Conservation (phyloP, 371 early-diverging fungal genomes). For the Rhizopus microsporus region DNA sequence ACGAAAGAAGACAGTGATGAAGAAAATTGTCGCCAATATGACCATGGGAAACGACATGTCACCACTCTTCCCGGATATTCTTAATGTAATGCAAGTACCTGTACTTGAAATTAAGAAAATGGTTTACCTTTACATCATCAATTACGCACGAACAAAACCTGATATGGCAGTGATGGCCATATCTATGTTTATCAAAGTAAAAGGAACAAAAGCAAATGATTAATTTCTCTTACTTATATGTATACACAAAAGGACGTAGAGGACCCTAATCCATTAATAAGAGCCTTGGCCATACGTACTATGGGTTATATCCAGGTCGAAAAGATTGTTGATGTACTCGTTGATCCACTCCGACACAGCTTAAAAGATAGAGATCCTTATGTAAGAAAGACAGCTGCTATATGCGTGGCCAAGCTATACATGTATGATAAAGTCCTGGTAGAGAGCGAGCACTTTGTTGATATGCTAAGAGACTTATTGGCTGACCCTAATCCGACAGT, state of each 20-base stretch:
- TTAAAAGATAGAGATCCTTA: conserved; percentile 80
- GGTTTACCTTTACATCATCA: conserved; percentile 88
- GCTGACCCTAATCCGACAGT: conserved; percentile 96
- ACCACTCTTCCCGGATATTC: conserved; percentile 73
- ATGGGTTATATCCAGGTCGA: conserved; percentile 95
- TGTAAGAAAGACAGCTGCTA: conserved; percentile 94
- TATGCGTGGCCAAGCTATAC: conserved; percentile 87
- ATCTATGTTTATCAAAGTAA: conserved; percentile 66
- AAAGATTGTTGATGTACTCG: conserved; percentile 78
- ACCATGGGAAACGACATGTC: conserved; percentile 99
- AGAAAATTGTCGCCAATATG: conserved; percentile 97
- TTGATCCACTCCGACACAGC: conserved; percentile 80
- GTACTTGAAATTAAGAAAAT: conserved; percentile 82
- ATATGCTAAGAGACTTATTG: conserved; percentile 82
- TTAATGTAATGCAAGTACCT: conserved; percentile 59
- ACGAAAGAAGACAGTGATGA: conserved; percentile 88
- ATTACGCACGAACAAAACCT: conserved; percentile 85
- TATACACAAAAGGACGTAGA: conserved; percentile 58
- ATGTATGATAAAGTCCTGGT: conserved; percentile 66
- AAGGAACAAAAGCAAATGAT: conserved; percentile 13
- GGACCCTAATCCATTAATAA: conserved; percentile 89
- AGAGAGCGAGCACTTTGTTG: conserved; percentile 81
- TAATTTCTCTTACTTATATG: background rate
- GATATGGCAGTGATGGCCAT: conserved; percentile 89
- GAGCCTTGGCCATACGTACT: conserved; percentile 91